Evolutionary conservation across 768 basidiomycete species (phyloP).

Genomic region (button mushroom (Agaricus bisporus)): DNA sequence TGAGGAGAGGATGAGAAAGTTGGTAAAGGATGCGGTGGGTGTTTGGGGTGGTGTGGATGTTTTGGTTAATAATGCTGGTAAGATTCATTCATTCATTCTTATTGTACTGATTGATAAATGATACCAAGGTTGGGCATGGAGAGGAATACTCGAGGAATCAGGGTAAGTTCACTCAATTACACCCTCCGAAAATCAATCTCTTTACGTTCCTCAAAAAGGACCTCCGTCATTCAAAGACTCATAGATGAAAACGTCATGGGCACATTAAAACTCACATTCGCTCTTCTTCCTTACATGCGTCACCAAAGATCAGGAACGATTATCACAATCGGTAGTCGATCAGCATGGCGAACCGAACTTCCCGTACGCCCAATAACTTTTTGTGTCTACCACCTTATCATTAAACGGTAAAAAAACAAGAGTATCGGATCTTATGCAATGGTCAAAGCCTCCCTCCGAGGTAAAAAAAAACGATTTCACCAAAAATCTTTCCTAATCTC

Average conservation of each 20-base stretch:
- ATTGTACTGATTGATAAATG: not conserved
- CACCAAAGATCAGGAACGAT: constrained; percentile 34
- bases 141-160: constrained; percentile 49
- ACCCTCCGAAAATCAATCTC: not conserved
- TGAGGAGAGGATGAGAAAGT: constrained; percentile 31
- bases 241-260: constrained; percentile 46
- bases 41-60: constrained; percentile 54
- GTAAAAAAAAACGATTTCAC: constrained; percentile 28
- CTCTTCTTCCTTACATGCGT: constrained; percentile 47
- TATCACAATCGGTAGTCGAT: constrained; percentile 49
- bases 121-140: constrained; percentile 28
- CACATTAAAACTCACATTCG: constrained; percentile 45
- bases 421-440: constrained; percentile 33
- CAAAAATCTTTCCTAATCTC: not conserved
- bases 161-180: constrained; percentile 40
- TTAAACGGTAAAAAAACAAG: no score
- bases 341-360: constrained; percentile 42
- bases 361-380: no score
- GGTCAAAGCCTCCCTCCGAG: constrained; percentile 57
- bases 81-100: not conserved
- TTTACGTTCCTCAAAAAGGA: constrained; percentile 19
- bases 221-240: constrained; percentile 30
- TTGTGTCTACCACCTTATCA: no score
- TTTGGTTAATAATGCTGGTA: constrained; percentile 60
- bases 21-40: constrained; percentile 34